These are phyloP conservation scores for Pestalotiopsis sp. DNA, from an alignment of 2,329 filamentous ascomycete genomes.

Conservation along the genomic window DNA sequence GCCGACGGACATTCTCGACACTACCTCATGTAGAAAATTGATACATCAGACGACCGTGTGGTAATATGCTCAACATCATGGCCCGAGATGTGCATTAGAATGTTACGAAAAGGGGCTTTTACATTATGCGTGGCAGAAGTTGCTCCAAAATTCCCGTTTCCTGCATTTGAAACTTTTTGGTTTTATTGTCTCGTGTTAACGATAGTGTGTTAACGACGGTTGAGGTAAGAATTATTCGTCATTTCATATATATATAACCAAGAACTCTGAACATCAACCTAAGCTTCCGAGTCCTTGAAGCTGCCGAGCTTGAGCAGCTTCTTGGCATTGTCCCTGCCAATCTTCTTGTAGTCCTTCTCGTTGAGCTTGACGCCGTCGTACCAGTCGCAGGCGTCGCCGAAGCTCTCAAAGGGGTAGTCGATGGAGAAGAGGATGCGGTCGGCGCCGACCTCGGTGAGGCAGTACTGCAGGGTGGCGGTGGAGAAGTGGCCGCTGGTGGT, in stretches of 20 bases:
- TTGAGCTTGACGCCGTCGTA: constrained; percentile 32
- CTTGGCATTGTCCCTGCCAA: constrained; percentile 46
- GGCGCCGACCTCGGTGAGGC: constrained; percentile 48
- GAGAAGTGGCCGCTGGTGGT: constrained; percentile 61
- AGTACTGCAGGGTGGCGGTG: constrained; percentile 52
- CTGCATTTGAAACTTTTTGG: neutral
- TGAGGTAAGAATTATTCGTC: neutral
- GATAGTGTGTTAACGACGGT: neutral
- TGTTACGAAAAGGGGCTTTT: no score
- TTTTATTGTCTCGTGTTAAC: neutral
- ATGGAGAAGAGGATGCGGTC: constrained; percentile 56
- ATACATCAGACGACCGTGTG: no score
- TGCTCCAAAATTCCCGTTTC: neutral
- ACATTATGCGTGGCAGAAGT: no score
- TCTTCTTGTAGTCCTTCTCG: constrained; percentile 35
- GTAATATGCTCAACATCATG: no score
- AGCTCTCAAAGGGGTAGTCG: constrained; percentile 55
- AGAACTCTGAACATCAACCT: neutral
- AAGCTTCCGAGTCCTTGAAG: constrained; percentile 34
- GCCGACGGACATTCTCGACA: no score
- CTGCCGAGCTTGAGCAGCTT: constrained; percentile 39
- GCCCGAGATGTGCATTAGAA: no score
- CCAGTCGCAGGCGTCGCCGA: constrained; percentile 44
- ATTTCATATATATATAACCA: neutral
- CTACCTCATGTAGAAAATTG: no score